Evolutionary conservation across 805 yeast genomes (phyloP), one percentile per base, ranked within the genome.

Genomic region (Wickerhamomyces rabaulensis): DNA sequence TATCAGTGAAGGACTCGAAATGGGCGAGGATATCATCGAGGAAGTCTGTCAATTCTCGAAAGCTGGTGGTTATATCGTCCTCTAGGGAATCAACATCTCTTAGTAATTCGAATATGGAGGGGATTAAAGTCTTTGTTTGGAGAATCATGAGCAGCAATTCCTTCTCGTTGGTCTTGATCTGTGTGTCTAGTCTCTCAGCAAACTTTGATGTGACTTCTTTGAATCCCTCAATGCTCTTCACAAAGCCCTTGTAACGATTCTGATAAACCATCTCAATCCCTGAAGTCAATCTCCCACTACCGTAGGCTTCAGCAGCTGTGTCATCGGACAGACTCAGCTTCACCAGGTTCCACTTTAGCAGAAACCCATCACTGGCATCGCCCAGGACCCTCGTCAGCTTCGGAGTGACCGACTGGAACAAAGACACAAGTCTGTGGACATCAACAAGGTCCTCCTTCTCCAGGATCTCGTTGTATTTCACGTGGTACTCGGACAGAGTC

Each of bases 371-470:
- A 17, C 44, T 22, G 4, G 44, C 22, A 5, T 35, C 19, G 2
- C 26, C 17, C 2, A 52, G 33, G 1, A 42, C 16, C 5, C 8
- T n/a, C 10, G 25, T 33, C 22, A 52, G 26, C 16, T 46, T 52
- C 10, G 54, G 52, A 2, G 51, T 39, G 3, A 52, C 55, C 8
- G 46, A 42, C 20, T 48, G 41, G 42, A 53, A 48, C 4, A 53
- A 43, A 31, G 31, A 35, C 3, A 53, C 40, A 2, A 53, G 26
- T 26, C 47, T 40, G 9, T 43, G 41, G 3, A 50, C 31, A n/a
- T 52, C 50, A 5, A 52, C 43, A 1, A 50, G 44, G 6, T 43
- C 44, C 9, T 44, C 40, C 19, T 52, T 49, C 17, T 42, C 40
- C 12, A 52, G 20, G 6, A 52, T 47, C 3, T 47, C 49, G 3